phyloP scores from a whole-genome alignment of 2,329 filamentous ascomycete genomes.

The Aspergillus sp. region DNA sequence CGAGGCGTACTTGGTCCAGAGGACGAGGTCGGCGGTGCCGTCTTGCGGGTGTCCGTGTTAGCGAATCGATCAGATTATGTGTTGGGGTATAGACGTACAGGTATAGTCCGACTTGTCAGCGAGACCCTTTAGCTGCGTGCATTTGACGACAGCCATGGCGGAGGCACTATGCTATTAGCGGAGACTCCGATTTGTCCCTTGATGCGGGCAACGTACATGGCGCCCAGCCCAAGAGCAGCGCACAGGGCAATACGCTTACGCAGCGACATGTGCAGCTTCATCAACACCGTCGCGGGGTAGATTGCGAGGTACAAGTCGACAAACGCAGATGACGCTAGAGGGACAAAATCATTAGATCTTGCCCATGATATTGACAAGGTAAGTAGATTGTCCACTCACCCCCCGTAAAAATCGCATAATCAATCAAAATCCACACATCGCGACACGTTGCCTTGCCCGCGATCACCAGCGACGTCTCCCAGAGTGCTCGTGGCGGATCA shows the following conservation, averaged over 20 bases:
- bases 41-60: conserved; percentile 27
- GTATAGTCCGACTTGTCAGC: conserved; percentile 33
- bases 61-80: background rate
- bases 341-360: background rate
- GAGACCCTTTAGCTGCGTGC: conserved; percentile 34
- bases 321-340: conserved; percentile 33
- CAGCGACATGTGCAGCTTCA: conserved; percentile 37
- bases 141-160: conserved; percentile 40
- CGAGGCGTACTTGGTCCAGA: conserved; percentile 50
- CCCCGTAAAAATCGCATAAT: conserved; percentile 48
- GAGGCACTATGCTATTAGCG: conserved; percentile 34
- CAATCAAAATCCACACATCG: conserved; percentile 41
- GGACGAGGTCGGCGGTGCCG: conserved; percentile 48
- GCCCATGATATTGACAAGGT: background rate
- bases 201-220: conserved; percentile 28
- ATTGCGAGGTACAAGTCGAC: conserved; percentile 41
- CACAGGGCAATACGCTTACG: conserved; percentile 37
- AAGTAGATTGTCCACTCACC: conserved; percentile 28
- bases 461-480: conserved; percentile 34
- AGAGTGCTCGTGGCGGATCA: conserved; percentile 44
- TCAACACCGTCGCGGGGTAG: conserved; percentile 37
- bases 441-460: conserved; percentile 42
- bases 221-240: conserved; percentile 35
- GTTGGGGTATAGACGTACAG: conserved; percentile 23
- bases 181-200: too few relatives aligned